Percentiles rank a stretch among this genome's conserved stretches.
Conservation (phyloP, 768 basidiomycete species). For the Lactarius pseudohatsudake region DNA sequence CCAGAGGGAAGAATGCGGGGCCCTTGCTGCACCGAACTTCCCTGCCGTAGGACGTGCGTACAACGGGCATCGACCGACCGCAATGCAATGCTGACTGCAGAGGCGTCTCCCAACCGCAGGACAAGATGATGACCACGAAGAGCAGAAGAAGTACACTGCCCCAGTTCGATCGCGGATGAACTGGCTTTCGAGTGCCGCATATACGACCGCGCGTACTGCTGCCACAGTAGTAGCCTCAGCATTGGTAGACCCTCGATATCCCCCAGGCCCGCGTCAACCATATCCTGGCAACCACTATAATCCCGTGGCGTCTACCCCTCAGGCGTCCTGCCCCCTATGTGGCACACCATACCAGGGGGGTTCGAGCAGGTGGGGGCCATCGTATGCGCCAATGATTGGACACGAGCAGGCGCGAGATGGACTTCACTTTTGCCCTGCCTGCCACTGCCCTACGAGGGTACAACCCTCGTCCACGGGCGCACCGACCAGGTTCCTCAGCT, state of each 20-base stretch:
- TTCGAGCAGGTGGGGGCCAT: background rate
- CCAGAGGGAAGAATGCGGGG: background rate
- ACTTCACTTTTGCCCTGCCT: background rate
- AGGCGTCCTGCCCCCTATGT: background rate
- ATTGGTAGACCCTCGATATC: background rate
- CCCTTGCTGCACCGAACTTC: background rate
- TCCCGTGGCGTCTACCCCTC: background rate
- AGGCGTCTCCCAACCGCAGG: background rate
- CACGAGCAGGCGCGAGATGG: background rate
- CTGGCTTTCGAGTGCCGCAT: background rate
- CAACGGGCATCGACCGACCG: background rate
- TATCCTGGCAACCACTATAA: background rate
- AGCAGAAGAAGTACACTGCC: background rate
- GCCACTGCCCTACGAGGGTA: background rate
- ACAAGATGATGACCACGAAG: background rate
- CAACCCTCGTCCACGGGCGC: background rate
- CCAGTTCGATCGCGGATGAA: background rate
- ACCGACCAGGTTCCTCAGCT: background rate
- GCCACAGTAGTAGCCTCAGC: background rate
- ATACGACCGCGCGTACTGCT: background rate
- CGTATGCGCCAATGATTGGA: background rate
- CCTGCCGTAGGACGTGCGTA: conserved; percentile 2
- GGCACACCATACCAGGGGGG: background rate
- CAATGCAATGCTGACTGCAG: background rate
- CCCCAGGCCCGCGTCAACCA: background rate